phyloP scores from a whole-genome alignment of 768 basidiomycete genomes.

The Kwoniella sp. region DNA sequence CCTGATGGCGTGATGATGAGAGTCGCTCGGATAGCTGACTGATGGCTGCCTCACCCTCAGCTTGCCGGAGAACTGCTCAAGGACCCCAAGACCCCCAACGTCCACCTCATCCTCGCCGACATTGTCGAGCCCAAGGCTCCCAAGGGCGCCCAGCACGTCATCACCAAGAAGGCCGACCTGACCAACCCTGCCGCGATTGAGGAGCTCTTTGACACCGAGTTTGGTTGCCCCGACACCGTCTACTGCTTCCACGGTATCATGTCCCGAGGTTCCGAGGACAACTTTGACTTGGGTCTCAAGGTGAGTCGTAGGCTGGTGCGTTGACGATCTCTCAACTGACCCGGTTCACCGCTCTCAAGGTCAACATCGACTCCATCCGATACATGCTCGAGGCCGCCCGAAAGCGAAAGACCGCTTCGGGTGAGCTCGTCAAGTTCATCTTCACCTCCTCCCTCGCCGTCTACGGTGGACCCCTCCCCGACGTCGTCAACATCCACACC shows the following conservation, averaged over 20 bases:
- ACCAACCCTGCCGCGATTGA: slow-evolving; percentile 37
- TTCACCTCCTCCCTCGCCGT: slow-evolving; percentile 62
- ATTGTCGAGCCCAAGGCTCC: slow-evolving; percentile 51
- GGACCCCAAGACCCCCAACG: slow-evolving; percentile 49
- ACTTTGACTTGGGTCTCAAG: slow-evolving; percentile 50
- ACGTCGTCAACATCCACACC: slow-evolving; percentile 55
- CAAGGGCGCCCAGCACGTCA: slow-evolving; percentile 37
- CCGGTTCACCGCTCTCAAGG: slow-evolving; percentile 29
- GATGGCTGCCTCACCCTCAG: slow-evolving; percentile 3
- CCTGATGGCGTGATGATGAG: too few relatives aligned
- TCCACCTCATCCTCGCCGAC: slow-evolving; percentile 57
- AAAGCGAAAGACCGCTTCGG: slow-evolving; percentile 19
- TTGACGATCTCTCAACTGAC: background rate
- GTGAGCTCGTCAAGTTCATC: slow-evolving; percentile 56
- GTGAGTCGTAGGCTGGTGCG: slow-evolving; percentile 14
- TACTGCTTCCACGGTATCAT: slow-evolving; percentile 51
- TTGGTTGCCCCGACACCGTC: slow-evolving; percentile 47
- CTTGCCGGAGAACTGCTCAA: slow-evolving; percentile 39
- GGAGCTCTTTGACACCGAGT: slow-evolving; percentile 42
- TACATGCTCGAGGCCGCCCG: slow-evolving; percentile 48
- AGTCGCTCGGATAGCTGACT: slow-evolving; percentile 1
- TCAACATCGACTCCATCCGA: slow-evolving; percentile 61
- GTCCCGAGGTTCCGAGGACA: slow-evolving; percentile 48
- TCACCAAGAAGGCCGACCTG: slow-evolving; percentile 47
- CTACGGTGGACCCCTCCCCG: slow-evolving; percentile 56